phyloP scores from a whole-genome alignment of 176 grass and related monocot genomes.

The Oryza meyeriana region DNA sequence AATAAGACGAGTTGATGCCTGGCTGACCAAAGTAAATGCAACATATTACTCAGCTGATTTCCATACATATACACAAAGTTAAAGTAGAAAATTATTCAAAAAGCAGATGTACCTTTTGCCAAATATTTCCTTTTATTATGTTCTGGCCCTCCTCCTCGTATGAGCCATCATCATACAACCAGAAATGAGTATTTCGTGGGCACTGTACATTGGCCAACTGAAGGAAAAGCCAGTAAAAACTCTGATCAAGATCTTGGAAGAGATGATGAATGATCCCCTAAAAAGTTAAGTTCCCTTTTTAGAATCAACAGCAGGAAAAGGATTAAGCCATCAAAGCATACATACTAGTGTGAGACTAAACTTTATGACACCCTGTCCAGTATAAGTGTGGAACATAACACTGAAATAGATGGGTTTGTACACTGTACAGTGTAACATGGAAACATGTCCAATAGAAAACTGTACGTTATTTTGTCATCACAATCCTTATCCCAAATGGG shows the following conservation, averaged over 20 bases:
- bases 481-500: not conserved
- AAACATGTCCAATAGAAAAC: not conserved
- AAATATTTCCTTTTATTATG: constrained; percentile 72
- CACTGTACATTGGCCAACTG: constrained; percentile 80
- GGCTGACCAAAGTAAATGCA: constrained; percentile 21
- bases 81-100: not conserved
- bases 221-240: constrained; percentile 44
- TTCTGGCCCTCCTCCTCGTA: constrained; percentile 87
- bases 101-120: constrained; percentile 54
- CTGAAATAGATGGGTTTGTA: not conserved
- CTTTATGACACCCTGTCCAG: not conserved
- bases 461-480: not conserved
- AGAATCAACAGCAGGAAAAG: constrained; percentile 10
- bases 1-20: constrained; percentile 53
- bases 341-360: not conserved
- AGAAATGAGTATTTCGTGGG: constrained; percentile 73
- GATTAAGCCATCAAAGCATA: not conserved
- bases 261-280: constrained; percentile 35
- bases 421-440: not conserved
- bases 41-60: constrained; percentile 14
- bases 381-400: not conserved
- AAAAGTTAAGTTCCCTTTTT: constrained; percentile 3
- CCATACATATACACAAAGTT: not conserved
- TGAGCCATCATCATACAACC: constrained; percentile 77
- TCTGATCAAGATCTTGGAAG: constrained; percentile 37